A percentile compares a stretch with the other conserved stretches of the same genome.
Conservation (phyloP, 164 flowering plant genomes). For the Chloranthus sessilifolius region DNA sequence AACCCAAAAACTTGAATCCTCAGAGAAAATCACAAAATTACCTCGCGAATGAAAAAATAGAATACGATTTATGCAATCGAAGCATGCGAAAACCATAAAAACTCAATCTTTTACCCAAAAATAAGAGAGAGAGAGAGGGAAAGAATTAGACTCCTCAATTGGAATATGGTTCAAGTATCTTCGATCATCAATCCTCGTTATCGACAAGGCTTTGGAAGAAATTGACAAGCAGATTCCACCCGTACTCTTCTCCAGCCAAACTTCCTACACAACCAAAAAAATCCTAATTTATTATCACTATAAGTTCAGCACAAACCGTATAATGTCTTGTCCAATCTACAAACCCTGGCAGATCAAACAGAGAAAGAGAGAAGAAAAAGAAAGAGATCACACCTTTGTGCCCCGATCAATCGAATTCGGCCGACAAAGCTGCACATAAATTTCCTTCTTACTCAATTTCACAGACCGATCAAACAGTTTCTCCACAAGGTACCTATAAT, state of each 20-base stretch:
- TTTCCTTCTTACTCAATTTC: slow-evolving; percentile 56
- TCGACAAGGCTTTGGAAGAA: slow-evolving; percentile 57
- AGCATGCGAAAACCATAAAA: too few species aligned
- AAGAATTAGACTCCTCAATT: slow-evolving; percentile 79
- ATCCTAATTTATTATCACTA: too few species aligned
- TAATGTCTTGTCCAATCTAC: too few species aligned
- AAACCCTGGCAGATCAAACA: too few species aligned
- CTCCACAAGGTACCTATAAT: slow-evolving; percentile 57
- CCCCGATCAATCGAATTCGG: slow-evolving; percentile 64
- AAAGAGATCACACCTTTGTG: slow-evolving; percentile 39
- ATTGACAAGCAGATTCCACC: slow-evolving; percentile 64
- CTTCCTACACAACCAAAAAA: slow-evolving; percentile 36
- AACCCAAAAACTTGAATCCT: too few species aligned
- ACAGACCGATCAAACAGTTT: slow-evolving; percentile 37
- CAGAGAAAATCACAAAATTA: too few species aligned
- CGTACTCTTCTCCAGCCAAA: slow-evolving; percentile 72
- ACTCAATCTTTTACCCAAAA: too few species aligned
- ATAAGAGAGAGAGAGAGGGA: background rate
- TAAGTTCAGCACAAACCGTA: too few species aligned
- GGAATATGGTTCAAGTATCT: slow-evolving; percentile 84
- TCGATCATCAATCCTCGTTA: slow-evolving; percentile 90
- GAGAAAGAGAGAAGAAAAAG: background rate
- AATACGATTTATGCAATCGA: too few species aligned
- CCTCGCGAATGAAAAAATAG: too few species aligned
- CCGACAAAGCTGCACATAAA: slow-evolving; percentile 70